These are phyloP conservation scores for Peniophora sp. DNA, from an alignment of 1,284 basidiomycete genomes.

Conservation along the genomic window DNA sequence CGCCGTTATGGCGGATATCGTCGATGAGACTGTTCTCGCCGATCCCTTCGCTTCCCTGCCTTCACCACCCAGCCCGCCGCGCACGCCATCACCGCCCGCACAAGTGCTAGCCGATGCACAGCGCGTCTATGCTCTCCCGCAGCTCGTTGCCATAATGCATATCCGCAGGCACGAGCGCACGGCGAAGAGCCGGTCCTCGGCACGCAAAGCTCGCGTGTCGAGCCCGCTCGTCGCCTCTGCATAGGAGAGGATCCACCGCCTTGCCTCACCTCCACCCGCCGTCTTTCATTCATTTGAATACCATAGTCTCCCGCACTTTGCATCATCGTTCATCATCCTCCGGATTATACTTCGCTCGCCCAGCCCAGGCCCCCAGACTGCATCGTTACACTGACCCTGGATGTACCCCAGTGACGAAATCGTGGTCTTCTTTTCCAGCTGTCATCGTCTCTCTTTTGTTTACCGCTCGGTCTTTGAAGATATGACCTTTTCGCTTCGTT, in stretches of 20 bases:
- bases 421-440: slow-evolving; percentile 35
- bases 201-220: background rate
- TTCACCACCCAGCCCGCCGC: background rate
- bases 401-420: slow-evolving; percentile 32
- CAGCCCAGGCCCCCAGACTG: background rate
- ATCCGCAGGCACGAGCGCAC: slow-evolving; percentile 23
- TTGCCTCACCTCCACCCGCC: background rate
- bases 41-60: slow-evolving; percentile 1
- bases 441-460: too few species aligned
- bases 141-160: slow-evolving; percentile 25
- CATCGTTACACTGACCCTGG: slow-evolving; percentile 14
- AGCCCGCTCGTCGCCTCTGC: background rate
- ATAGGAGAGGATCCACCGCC: background rate
- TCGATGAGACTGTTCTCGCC: background rate
- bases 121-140: slow-evolving; percentile 20
- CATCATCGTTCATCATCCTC: slow-evolving; percentile 69
- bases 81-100: slow-evolving; percentile 8
- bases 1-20: background rate
- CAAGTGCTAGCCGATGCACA: slow-evolving; percentile 8
- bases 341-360: slow-evolving; percentile 21
- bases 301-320: slow-evolving; percentile 35
- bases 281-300: background rate
- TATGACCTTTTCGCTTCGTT: too few species aligned
- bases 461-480: too few species aligned
- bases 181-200: slow-evolving; percentile 1